Evolutionary conservation across 768 basidiomycete species (phyloP).

Genomic region (Termitomyces titanicus): DNA sequence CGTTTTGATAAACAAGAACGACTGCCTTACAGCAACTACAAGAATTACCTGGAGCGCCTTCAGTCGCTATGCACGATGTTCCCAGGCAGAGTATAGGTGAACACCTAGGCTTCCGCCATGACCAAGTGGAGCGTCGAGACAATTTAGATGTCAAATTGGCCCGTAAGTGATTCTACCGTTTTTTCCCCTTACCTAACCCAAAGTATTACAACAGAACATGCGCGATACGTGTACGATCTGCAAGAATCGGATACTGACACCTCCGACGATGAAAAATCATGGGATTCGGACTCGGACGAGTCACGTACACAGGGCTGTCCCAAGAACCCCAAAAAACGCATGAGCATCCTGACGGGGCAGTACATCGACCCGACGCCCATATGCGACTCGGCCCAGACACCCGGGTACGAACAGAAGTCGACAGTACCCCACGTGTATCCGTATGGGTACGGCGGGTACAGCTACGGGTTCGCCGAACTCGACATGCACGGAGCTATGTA

Average conservation of each 20-base stretch:
- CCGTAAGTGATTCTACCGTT: slow-evolving; percentile 41
- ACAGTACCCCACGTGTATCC: slow-evolving; percentile 2
- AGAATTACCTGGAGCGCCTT: slow-evolving; percentile 66
- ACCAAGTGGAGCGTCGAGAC: slow-evolving; percentile 50
- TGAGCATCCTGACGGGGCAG: slow-evolving; percentile 66
- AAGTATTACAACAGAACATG: slow-evolving; percentile 50
- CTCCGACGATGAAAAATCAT: slow-evolving; percentile 41
- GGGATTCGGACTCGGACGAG: slow-evolving; percentile 42
- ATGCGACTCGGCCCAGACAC: slow-evolving; percentile 25
- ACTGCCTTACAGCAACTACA: slow-evolving; percentile 38
- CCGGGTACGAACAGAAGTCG: neutral
- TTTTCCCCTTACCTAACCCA: neutral
- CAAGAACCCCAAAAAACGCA: slow-evolving; percentile 42
- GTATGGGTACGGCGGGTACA: slow-evolving; percentile 38
- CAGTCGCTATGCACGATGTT: slow-evolving; percentile 81
- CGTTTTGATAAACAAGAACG: slow-evolving; percentile 20
- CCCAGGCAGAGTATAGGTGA: slow-evolving; percentile 65
- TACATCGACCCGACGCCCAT: slow-evolving; percentile 47
- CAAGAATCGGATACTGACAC: slow-evolving; percentile 51
- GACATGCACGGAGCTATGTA: slow-evolving; percentile 28
- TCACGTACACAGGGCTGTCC: slow-evolving; percentile 26
- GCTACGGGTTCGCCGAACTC: slow-evolving; percentile 36
- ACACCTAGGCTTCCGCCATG: slow-evolving; percentile 55
- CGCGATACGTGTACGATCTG: slow-evolving; percentile 58
- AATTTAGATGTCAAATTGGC: slow-evolving; percentile 68